These are phyloP conservation scores for Hypoxylon sp. DNA, from an alignment of 2,329 filamentous ascomycete species.

Conservation along the genomic window DNA sequence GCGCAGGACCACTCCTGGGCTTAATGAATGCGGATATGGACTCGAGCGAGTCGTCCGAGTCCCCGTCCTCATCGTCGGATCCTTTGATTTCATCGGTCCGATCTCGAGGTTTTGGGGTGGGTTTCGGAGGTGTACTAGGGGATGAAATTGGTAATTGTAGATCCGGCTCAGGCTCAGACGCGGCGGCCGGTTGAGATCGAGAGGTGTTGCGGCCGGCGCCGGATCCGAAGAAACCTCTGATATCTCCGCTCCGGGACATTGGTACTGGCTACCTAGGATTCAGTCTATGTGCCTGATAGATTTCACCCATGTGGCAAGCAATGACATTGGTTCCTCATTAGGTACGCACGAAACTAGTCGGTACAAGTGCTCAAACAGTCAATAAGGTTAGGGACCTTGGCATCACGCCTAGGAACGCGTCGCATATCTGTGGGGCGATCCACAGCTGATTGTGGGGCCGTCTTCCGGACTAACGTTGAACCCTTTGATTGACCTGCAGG, in stretches of 20 bases:
- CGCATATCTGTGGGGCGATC: conserved; percentile 31
- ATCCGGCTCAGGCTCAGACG: conserved; percentile 34
- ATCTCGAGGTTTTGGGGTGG: conserved; percentile 51
- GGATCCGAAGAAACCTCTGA: conserved; percentile 51
- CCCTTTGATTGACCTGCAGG: conserved; percentile 9
- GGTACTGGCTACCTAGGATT: neutral
- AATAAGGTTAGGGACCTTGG: conserved; percentile 24
- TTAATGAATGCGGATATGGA: conserved; percentile 65
- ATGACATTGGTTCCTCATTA: conserved; percentile 8
- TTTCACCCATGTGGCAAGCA: conserved; percentile 6
- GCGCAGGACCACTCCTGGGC: conserved; percentile 41
- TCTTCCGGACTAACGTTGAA: conserved; percentile 24
- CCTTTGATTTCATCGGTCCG: conserved; percentile 72
- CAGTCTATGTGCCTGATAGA: conserved; percentile 2
- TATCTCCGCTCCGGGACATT: conserved; percentile 49
- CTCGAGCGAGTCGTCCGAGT: conserved; percentile 67
- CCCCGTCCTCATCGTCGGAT: conserved; percentile 78
- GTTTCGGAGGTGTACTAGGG: conserved; percentile 48
- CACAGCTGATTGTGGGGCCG: neutral
- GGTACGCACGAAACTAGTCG: conserved; percentile 15
- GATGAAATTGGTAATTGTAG: conserved; percentile 42
- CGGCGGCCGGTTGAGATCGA: conserved; percentile 29
- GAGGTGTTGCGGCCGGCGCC: conserved; percentile 31
- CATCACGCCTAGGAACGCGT: conserved; percentile 22
- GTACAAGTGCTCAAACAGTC: conserved; percentile 9